These are phyloP conservation scores for Dillenia turbinata DNA, from an alignment of 164 flowering plant genomes.

Conservation along the genomic window DNA sequence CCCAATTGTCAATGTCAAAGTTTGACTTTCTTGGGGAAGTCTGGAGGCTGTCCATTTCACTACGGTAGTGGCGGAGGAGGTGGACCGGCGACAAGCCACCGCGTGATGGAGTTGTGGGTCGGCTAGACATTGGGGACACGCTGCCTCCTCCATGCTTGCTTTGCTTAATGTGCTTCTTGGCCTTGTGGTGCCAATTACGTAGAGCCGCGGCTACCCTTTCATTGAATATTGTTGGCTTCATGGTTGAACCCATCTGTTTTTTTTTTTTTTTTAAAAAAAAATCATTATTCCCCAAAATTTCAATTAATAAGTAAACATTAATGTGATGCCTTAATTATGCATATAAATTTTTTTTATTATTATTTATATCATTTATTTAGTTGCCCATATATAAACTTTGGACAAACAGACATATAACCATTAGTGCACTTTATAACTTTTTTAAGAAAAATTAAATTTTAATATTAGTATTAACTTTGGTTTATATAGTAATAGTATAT, in stretches of 20 bases:
- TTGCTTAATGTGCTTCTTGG: conserved; percentile 39
- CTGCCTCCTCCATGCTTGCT: conserved; percentile 10
- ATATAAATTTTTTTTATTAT: background rate
- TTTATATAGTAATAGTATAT: too few relatives aligned
- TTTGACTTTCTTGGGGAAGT: conserved; percentile 26
- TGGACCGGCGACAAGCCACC: conserved; percentile 33
- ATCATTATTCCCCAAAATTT: background rate
- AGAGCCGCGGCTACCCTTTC: conserved; percentile 64
- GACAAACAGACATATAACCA: too few relatives aligned
- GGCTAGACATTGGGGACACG: conserved; percentile 28
- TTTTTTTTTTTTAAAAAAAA: too few relatives aligned
- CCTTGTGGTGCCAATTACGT: conserved; percentile 63
- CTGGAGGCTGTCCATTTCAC: conserved; percentile 25
- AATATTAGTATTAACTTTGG: too few relatives aligned
- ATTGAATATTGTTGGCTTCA: conserved; percentile 76
- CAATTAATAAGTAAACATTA: background rate
- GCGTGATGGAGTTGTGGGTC: conserved; percentile 30
- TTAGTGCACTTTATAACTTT: too few relatives aligned
- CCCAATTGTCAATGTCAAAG: conserved; percentile 30
- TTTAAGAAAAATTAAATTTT: too few relatives aligned
- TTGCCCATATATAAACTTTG: too few relatives aligned
- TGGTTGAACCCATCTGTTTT: conserved; percentile 78
- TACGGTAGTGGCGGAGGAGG: conserved; percentile 24
- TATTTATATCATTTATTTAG: background rate
- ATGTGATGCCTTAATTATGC: too few relatives aligned